Conservation (phyloP, 2,329 filamentous ascomycete genomes). For the Botrytis medusae region DNA sequence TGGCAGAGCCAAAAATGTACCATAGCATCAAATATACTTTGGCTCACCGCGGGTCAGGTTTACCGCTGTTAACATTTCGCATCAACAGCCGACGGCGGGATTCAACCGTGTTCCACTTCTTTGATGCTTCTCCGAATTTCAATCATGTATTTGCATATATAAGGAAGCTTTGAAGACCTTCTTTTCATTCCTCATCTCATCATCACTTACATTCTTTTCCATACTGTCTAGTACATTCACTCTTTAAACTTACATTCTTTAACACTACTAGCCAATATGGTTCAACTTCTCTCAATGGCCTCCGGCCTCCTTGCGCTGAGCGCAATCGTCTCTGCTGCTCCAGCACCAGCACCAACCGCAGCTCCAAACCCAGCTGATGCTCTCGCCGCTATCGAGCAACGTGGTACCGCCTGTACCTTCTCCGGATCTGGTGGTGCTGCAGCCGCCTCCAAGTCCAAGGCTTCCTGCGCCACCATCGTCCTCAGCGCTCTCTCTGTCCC, state of each 20-base stretch:
- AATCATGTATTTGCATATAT: conserved; percentile 3
- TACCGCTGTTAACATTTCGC: neutral
- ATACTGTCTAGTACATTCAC: conserved; percentile 12
- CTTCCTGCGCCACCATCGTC: conserved; percentile 54
- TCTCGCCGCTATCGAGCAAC: conserved; percentile 20
- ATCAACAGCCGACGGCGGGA: neutral
- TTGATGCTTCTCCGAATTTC: neutral
- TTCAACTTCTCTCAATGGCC: conserved; percentile 30
- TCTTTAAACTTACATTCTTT: conserved; percentile 16
- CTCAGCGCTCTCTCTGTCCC: conserved; percentile 56
- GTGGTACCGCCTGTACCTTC: conserved; percentile 53
- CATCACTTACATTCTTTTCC: conserved; percentile 13
- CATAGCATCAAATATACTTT: neutral
- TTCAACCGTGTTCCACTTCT: neutral
- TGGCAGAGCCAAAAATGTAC: neutral
- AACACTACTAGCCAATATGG: conserved; percentile 28
- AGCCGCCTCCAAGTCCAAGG: conserved; percentile 49
- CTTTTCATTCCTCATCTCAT: conserved; percentile 9
- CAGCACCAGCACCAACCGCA: conserved; percentile 31
- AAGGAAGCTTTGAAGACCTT: neutral
- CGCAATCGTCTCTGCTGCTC: conserved; percentile 26
- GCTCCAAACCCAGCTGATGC: conserved; percentile 29
- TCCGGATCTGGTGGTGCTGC: conserved; percentile 50
- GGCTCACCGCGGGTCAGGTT: neutral
- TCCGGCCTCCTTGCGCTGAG: conserved; percentile 28